Conservation (phyloP, 306 rosid species). For the Fagus crenata region DNA sequence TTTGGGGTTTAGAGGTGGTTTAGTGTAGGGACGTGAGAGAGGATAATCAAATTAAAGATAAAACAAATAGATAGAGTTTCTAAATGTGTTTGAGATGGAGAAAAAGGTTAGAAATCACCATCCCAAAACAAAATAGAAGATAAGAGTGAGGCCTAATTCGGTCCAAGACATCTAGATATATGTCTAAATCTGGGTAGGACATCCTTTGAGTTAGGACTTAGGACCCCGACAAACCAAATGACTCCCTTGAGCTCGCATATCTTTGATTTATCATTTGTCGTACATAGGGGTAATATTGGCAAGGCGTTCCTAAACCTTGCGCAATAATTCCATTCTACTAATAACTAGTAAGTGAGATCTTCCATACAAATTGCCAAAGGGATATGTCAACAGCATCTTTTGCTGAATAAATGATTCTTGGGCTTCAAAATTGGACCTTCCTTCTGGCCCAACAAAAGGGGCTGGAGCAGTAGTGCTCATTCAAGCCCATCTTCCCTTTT, state of each 20-base stretch:
- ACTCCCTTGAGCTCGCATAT: neutral
- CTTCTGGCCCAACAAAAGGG: too few relatives aligned
- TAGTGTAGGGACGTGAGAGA: neutral
- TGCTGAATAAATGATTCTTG: neutral
- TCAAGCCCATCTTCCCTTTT: too few relatives aligned
- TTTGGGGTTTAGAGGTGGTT: neutral
- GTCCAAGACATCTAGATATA: neutral
- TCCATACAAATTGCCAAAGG: neutral
- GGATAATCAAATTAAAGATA: neutral
- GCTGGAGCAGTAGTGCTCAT: too few relatives aligned
- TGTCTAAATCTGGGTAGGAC: constrained; percentile 8
- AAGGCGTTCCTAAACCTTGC: neutral
- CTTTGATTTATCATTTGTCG: neutral
- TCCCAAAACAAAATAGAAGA: neutral
- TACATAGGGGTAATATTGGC: neutral
- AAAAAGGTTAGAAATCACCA: neutral
- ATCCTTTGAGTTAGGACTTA: neutral
- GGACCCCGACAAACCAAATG: constrained; percentile 13
- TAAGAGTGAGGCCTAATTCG: neutral
- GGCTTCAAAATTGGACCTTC: neutral
- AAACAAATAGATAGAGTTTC: neutral
- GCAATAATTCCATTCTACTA: neutral
- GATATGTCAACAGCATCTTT: neutral
- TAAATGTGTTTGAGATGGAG: neutral
- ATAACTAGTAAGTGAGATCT: neutral